Base-by-base conservation (phyloP, 306 rosid species). In the barrel medic (Medicago truncatula) region DNA sequence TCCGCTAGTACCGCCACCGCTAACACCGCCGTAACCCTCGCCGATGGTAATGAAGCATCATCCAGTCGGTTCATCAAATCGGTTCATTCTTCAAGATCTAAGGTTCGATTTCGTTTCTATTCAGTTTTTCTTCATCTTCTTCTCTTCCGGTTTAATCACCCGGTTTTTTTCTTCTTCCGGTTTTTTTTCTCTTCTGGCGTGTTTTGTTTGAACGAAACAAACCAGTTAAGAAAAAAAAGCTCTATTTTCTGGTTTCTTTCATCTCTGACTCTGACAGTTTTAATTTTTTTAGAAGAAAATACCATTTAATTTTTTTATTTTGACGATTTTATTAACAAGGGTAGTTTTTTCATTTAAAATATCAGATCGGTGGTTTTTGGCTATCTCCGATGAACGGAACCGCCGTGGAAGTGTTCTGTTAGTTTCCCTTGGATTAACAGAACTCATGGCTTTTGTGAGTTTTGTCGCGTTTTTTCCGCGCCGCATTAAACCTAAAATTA, bases 81-180 rank as follows among this genome's bases (percentile, higher is more conserved):
- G 13, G 3, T 77, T 43, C 71, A 67, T 31, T 56, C 76, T 60
- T 82, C 88, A 74, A 83, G 87, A 87, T 90, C 92, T 83, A 88
- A 90, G 97, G 97, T 92, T 61, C 13, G 87, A 58, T 54, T 8
- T 41, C 12, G 14, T 18, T 50, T 4, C 23, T 21, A 21, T 1
- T 46, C 1, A 0, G 8, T 21, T 6, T 10, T 17, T 23, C 13
- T n/a, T 23, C 46, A 3, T 3, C 8, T 14, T 7, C 17, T 39
- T 9, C 39, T 3, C 36, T 62, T 18, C 10, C 9, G 41, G 60
- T 44, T 25, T 54, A 1, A 11, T 44, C 40, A 3, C 2, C 0
- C 41, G 50, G 21, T 28, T 16, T 18, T 38, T 15, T 23, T 18
- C 54, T 16, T 16, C 11, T 20, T 38, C 59, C 66, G 36, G 54